phyloP scores from a whole-genome alignment of 2,329 filamentous ascomycete species.

The Camillea tinctor region DNA sequence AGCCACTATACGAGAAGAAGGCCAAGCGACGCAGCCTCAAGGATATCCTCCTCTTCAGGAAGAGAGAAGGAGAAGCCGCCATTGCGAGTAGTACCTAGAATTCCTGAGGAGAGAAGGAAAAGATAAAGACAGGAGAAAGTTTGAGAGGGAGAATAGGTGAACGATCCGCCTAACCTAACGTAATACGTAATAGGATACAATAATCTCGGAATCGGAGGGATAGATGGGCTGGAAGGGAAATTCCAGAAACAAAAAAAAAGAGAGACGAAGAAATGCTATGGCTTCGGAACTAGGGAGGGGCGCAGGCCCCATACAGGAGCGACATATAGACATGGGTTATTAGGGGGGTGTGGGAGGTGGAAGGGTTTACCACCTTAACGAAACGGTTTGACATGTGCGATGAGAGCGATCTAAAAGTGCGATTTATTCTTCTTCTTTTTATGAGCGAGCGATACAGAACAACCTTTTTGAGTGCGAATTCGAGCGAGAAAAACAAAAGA shows the following conservation, averaged over 20 bases:
- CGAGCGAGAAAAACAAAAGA: neutral
- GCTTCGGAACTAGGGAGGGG: neutral
- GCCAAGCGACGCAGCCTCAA: slow-evolving; percentile 33
- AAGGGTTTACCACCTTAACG: too few relatives aligned
- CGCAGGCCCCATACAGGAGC: neutral
- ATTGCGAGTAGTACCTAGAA: neutral
- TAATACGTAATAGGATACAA: neutral
- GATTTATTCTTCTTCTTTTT: neutral
- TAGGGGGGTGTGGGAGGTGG: too few relatives aligned
- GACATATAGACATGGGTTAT: neutral
- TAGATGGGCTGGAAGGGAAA: neutral
- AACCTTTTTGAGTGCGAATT: neutral
- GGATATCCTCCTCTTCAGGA: slow-evolving; percentile 34
- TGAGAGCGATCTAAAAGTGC: slow-evolving; percentile 2
- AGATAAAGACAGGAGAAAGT: too few relatives aligned
- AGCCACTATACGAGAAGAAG: slow-evolving; percentile 39
- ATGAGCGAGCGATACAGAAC: neutral
- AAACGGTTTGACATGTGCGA: neutral
- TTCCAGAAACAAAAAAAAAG: neutral
- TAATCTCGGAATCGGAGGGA: neutral
- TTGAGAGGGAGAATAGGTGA: neutral
- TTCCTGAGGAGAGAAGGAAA: neutral
- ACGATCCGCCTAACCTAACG: neutral
- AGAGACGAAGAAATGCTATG: neutral
- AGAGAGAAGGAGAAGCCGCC: slow-evolving; percentile 22